Evolutionary conservation across 257 asterid species (phyloP).

Genomic region (Nicotiana sylvestris): DNA sequence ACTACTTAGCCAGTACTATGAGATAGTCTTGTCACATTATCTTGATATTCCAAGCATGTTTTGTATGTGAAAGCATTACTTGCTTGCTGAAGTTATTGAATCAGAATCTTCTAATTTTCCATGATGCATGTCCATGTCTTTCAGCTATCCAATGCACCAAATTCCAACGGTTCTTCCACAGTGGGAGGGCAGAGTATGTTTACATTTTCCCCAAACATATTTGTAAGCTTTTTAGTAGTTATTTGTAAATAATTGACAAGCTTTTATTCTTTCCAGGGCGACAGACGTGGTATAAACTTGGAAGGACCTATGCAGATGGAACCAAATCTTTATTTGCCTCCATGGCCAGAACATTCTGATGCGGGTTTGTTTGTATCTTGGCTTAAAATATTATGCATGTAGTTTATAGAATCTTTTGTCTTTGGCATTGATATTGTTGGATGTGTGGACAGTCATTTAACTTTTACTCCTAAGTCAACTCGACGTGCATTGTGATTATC

Average conservation of each 20-base stretch:
- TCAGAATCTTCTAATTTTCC: slow-evolving; percentile 10
- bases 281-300: neutral
- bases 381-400: neutral
- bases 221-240: neutral
- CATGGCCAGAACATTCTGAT: neutral
- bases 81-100: neutral
- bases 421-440: neutral
- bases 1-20: neutral
- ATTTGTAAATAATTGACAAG: neutral
- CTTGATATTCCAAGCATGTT: neutral
- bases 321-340: slow-evolving; percentile 5
- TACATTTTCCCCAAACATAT: neutral
- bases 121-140: slow-evolving; percentile 9
- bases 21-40: neutral
- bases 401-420: neutral
- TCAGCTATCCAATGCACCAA: slow-evolving; percentile 25
- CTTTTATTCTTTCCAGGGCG: slow-evolving; percentile 24
- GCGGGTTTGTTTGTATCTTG: neutral
- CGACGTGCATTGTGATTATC: neutral
- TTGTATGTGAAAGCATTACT: neutral
- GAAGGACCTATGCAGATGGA: slow-evolving; percentile 13
- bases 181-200: slow-evolving; percentile 25
- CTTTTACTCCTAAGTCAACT: neutral
- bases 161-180: neutral
- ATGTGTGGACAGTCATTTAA: neutral